Percentiles rank a stretch among this genome's conserved stretches.
Conservation (phyloP, 306 rosid genomes). For the Luffa aegyptiaca region DNA sequence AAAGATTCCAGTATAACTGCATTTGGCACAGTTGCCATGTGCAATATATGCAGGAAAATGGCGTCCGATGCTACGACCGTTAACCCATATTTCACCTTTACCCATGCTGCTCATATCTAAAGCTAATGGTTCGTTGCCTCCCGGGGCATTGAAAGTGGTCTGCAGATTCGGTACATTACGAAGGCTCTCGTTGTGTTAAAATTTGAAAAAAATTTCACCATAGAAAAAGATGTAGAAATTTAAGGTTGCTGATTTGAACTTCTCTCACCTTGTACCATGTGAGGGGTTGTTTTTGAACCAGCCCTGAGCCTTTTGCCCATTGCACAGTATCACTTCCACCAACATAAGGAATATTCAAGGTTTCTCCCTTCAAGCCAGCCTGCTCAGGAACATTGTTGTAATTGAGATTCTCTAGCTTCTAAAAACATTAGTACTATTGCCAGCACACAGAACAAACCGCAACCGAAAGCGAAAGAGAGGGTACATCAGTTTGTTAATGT, state of each 20-base stretch:
- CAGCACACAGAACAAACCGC: neutral
- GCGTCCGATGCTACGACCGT: conserved; percentile 82
- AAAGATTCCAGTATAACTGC: conserved; percentile 68
- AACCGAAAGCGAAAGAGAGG: neutral
- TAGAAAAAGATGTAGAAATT: neutral
- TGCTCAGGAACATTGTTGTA: conserved; percentile 17
- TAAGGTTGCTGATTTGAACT: conserved; percentile 1
- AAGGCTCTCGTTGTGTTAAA: neutral
- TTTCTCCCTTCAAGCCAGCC: conserved; percentile 81
- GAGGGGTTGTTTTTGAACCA: conserved; percentile 58
- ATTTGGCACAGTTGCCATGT: conserved; percentile 41
- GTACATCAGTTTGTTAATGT: neutral
- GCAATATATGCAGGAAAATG: conserved; percentile 73
- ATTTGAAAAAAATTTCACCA: too few species aligned
- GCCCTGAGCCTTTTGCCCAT: conserved; percentile 52
- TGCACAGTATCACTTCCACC: conserved; percentile 72
- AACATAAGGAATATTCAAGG: conserved; percentile 43
- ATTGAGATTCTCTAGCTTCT: neutral
- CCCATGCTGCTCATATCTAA: conserved; percentile 93
- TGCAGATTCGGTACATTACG: conserved; percentile 11
- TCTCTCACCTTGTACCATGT: conserved; percentile 89
- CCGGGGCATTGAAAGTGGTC: conserved; percentile 60
- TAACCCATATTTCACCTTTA: conserved; percentile 87
- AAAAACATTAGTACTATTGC: neutral
- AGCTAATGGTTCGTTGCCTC: conserved; percentile 67